Evolutionary conservation across 1,284 basidiomycete species (phyloP).

Genomic region (Porogramme epimiltina): DNA sequence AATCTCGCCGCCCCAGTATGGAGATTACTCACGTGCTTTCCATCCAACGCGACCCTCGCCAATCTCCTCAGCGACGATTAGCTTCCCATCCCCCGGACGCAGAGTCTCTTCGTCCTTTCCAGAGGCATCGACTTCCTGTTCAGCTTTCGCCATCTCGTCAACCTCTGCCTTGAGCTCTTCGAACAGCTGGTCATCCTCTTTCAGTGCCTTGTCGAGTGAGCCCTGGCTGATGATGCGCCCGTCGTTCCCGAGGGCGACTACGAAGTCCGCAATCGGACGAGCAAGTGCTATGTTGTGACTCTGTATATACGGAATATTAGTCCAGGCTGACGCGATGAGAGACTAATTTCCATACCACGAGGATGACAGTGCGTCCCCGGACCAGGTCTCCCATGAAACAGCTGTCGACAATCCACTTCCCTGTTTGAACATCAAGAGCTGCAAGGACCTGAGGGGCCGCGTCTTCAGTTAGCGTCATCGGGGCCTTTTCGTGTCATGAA

Average conservation of each 20-base stretch:
- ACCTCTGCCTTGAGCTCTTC: slow-evolving; percentile 42
- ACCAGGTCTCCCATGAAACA: slow-evolving; percentile 73
- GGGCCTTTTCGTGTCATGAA: background rate
- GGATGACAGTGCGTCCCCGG: slow-evolving; percentile 68
- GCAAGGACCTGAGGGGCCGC: slow-evolving; percentile 44
- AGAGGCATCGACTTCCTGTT: slow-evolving; percentile 26
- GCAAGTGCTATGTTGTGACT: slow-evolving; percentile 52
- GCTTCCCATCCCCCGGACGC: slow-evolving; percentile 40
- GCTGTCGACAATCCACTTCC: slow-evolving; percentile 74
- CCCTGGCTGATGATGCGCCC: slow-evolving; percentile 53
- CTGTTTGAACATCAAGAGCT: slow-evolving; percentile 64
- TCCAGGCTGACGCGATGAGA: too few species aligned
- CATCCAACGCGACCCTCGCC: slow-evolving; percentile 55
- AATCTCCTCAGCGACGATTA: slow-evolving; percentile 62
- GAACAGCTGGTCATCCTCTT: slow-evolving; percentile 38
- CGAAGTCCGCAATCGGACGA: slow-evolving; percentile 63
- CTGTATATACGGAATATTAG: slow-evolving; percentile 8
- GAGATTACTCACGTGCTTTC: slow-evolving; percentile 35
- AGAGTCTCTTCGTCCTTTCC: slow-evolving; percentile 32
- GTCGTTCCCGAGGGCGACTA: slow-evolving; percentile 58
- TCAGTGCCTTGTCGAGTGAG: slow-evolving; percentile 44
- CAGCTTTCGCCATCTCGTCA: slow-evolving; percentile 35
- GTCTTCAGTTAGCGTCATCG: background rate
- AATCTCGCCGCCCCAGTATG: too few species aligned
- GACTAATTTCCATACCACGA: slow-evolving; percentile 73